Base-by-base conservation (phyloP, 2,329 filamentous ascomycete genomes). In the Thelonectria olida region DNA sequence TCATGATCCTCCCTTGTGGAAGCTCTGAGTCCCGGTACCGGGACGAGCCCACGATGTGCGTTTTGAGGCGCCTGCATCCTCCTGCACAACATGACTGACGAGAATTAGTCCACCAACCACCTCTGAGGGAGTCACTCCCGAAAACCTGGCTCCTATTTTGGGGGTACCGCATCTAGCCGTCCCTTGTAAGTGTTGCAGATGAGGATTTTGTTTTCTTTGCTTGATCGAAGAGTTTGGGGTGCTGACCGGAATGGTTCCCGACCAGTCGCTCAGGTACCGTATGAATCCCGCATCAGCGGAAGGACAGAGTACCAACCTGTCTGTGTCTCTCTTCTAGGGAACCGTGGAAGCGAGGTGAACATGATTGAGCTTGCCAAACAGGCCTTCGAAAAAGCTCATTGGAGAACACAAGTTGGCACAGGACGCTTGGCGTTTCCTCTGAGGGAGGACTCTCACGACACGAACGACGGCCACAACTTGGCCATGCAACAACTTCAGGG, bases 341-440 rank as follows among this genome's bases (percentile, higher is more conserved):
- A 69, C 5, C 61, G 48, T 7, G 72, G 72, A 4, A 68, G 72
- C 39, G 74, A 75, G 15, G 17, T 68, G 2, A 63, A 60, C 28
- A 55, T 74, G 17, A 56, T 77, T 22, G 63, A 72, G 38, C 55
- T 75, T 7, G 66, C 76, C 22, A 63, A 75, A 48, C 63, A 70
- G 28, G 69, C 73, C 1, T 63, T 78, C 8, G 65, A 71, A 28
- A 61, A 63, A 15, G 72, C 65, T 1, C 61, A 59, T n/a, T 73
- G 74, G 69, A 68, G 67, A 17, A 71, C 72, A 1, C 62, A 56
- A 22, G 73, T 78, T 1, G 65, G 71, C 7, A 62, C 66, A 15
- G 76, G 76, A 25, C 65, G 71, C 15, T 61, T 70, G 19, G 58
- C 70, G 1, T 78, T 77, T 39, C 75, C 76, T 4, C 54, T 66